These are phyloP conservation scores for Saccharomyces pastorianus DNA, from an alignment of 1,139 yeast genomes.

Conservation along the genomic window DNA sequence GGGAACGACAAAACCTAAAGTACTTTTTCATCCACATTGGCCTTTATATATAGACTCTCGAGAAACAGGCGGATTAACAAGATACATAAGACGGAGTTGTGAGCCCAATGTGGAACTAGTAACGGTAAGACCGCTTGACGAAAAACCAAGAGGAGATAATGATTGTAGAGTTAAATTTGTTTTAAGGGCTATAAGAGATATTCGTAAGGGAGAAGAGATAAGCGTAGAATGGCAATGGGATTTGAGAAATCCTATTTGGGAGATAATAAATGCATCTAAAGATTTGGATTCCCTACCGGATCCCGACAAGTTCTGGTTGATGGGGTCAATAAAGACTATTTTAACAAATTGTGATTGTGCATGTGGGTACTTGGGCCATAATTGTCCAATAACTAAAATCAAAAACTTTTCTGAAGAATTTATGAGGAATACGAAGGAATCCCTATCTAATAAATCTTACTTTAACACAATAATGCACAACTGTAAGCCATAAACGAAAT, in stretches of 20 bases:
- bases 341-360: constrained; percentile 69
- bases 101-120: constrained; percentile 64
- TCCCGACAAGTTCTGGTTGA: constrained; percentile 44
- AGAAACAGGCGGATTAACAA: constrained; percentile 62
- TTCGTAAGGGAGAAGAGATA: constrained; percentile 57
- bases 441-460: background rate
- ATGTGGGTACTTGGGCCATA: constrained; percentile 39
- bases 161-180: constrained; percentile 35
- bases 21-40: constrained; percentile 43
- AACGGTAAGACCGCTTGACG: constrained; percentile 37
- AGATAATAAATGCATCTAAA: constrained; percentile 38
- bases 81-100: constrained; percentile 73
- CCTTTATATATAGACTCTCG: constrained; percentile 72
- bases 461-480: background rate
- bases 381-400: constrained; percentile 42
- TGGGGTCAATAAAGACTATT: constrained; percentile 54
- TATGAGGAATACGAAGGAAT: background rate
- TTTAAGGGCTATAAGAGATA: constrained; percentile 49
- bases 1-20: constrained; percentile 81
- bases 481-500: background rate
- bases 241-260: constrained; percentile 58
- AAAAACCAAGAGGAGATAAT: constrained; percentile 1
- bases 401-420: background rate
- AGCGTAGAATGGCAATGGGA: constrained; percentile 91
- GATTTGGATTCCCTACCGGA: constrained; percentile 37